Evolutionary conservation across 305 asterid genomes (phyloP), one percentile per base, ranked within the genome.

Genomic region (Fraxinus sp.): DNA sequence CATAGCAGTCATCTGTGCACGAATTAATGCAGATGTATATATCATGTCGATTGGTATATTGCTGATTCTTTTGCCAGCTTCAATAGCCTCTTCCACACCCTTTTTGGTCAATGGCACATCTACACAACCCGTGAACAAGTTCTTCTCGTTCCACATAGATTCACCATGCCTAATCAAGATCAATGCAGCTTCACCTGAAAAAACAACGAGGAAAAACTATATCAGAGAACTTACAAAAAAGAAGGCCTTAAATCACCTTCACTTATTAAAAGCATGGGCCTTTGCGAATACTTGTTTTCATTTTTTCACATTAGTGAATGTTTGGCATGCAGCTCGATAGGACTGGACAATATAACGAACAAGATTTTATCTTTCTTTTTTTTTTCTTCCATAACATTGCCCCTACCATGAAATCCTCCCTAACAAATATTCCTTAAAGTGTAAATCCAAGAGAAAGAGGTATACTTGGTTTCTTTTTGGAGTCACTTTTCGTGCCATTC

Each of bases 1-100:
- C 99, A 95, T 94, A 39, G 99, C 99, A 77, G 99, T 95, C 98
- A 95, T 95, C 81, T 95, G 97, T 0, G 99, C 99, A 83, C 99
- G 99, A 84, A 95, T 92, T 74, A 94, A 79, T 16, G 98, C 79
- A 84, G 99, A 95, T 37, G 99, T 95, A 73, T 88, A 95, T 79
- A 95, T 95, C 93, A 90, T 87, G 91, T 95, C 99, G 6, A 95
- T 87, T 33, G 99, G 99, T 88, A 95, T 92, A 84, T 93, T 95
- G 89, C 97, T 92, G 86, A 94, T 92, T 87, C 96, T 91, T 88
- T 89, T 93, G 37, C 98, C 98, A 11, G 98, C 99, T 89, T 94
- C 97, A 82, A 92, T 86, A 18, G 99, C 99, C 87, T 94, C 99
- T 66, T 95, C 97, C 82, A 94, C 97, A 22, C 98, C 99, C 87